Conservation (phyloP, 495 filamentous ascomycete species). For the Lophiotrema nucula region DNA sequence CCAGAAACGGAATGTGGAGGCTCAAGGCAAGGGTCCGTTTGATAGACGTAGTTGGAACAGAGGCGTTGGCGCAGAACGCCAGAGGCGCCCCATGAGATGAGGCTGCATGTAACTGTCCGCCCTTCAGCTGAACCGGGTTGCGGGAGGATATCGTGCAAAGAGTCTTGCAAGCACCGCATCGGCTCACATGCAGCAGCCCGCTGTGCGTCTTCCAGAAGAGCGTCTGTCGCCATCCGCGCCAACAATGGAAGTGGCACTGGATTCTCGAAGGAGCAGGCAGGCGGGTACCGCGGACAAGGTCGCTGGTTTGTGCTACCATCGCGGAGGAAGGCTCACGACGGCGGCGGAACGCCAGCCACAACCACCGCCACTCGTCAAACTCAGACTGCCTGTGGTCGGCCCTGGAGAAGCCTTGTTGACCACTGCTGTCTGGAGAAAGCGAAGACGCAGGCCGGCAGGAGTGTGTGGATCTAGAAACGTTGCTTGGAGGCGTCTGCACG, state of each 20-base stretch:
- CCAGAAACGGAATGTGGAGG: slow-evolving; percentile 15
- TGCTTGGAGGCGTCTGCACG: slow-evolving; percentile 28
- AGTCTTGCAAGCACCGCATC: neutral
- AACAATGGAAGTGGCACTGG: neutral
- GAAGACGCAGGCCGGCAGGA: neutral
- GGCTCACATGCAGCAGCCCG: slow-evolving; percentile 1
- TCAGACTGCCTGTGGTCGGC: neutral
- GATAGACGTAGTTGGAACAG: neutral
- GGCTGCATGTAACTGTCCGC: slow-evolving; percentile 30
- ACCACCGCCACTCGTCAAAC: slow-evolving; percentile 8
- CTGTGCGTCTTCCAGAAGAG: slow-evolving; percentile 13
- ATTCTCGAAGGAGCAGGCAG: too few relatives aligned
- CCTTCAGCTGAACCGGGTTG: slow-evolving; percentile 28
- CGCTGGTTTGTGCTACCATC: slow-evolving; percentile 4
- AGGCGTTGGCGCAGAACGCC: slow-evolving; percentile 9
- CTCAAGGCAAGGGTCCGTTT: slow-evolving; percentile 24
- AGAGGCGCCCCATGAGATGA: slow-evolving; percentile 23
- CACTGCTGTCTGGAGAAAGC: neutral
- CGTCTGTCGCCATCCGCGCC: neutral
- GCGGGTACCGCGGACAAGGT: too few relatives aligned
- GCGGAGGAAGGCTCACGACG: slow-evolving; percentile 11
- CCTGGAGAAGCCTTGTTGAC: neutral
- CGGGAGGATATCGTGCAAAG: neutral
- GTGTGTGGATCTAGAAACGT: slow-evolving; percentile 9
- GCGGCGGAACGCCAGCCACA: slow-evolving; percentile 10